phyloP scores from a whole-genome alignment of 2,329 filamentous ascomycete genomes.

The Clonostachys byssicola region DNA sequence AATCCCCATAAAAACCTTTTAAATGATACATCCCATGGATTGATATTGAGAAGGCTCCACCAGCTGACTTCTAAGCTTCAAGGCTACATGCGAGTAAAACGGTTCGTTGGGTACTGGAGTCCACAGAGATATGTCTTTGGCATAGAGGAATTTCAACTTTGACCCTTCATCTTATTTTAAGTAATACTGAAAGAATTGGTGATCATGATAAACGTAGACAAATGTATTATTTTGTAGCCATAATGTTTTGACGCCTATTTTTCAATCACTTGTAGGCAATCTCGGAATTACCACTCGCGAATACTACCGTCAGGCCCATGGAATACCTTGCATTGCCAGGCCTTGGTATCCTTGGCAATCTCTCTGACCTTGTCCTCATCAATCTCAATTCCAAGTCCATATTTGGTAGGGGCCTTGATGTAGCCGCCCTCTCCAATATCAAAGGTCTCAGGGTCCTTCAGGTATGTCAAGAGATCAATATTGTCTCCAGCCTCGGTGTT shows the following conservation, averaged over 20 bases:
- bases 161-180: too few species aligned
- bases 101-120: too few species aligned
- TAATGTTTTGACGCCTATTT: neutral
- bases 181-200: too few species aligned
- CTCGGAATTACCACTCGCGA: conserved; percentile 55
- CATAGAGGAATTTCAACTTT: too few species aligned
- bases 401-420: conserved; percentile 50
- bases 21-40: neutral
- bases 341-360: conserved; percentile 48
- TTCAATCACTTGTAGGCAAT: neutral
- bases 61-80: too few species aligned
- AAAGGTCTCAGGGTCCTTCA: conserved; percentile 58
- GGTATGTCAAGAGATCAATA: conserved; percentile 51
- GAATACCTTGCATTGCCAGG: conserved; percentile 63
- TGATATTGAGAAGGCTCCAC: too few species aligned
- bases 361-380: conserved; percentile 62
- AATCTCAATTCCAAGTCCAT: conserved; percentile 62
- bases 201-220: neutral
- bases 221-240: neutral
- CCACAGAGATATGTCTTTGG: too few species aligned
- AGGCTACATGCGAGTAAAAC: too few species aligned
- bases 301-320: conserved; percentile 61
- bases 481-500: conserved; percentile 56
- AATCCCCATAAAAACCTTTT: neutral
- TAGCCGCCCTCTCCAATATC: conserved; percentile 54